Percentiles rank a stretch among this genome's conserved stretches.
Conservation (phyloP, 495 filamentous ascomycete species). For the Penicillium ochrochloron region DNA sequence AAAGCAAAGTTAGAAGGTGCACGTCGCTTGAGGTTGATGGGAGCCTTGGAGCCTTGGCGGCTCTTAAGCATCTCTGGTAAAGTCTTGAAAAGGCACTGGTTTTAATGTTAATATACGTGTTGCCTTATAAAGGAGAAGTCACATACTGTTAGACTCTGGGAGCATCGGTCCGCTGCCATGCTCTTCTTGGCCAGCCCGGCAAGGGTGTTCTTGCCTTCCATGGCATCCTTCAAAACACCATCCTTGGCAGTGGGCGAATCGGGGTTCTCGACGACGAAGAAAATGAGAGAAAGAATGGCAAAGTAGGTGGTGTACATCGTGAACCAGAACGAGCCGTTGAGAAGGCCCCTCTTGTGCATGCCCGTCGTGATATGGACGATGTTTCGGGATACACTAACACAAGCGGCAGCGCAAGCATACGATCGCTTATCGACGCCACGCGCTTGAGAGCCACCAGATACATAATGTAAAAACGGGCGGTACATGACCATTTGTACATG, state of each 20-base stretch:
- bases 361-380: slow-evolving; percentile 90
- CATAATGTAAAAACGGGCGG: slow-evolving; percentile 93
- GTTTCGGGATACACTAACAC: slow-evolving; percentile 88
- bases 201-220: slow-evolving; percentile 81
- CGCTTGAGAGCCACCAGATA: slow-evolving; percentile 69
- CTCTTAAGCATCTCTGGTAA: slow-evolving; percentile 71
- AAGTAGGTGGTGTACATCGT: slow-evolving; percentile 97
- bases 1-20: slow-evolving; percentile 36
- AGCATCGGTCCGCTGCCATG: slow-evolving; percentile 85
- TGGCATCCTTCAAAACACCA: slow-evolving; percentile 81
- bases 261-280: slow-evolving; percentile 89
- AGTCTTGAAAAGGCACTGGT: slow-evolving; percentile 75
- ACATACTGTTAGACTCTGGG: slow-evolving; percentile 71
- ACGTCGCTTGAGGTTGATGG: slow-evolving; percentile 49
- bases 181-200: slow-evolving; percentile 78
- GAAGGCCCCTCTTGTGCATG: slow-evolving; percentile 80
- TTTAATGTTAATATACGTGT: not conserved
- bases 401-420: slow-evolving; percentile 91
- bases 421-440: slow-evolving; percentile 81
- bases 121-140: slow-evolving; percentile 4
- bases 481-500: slow-evolving; percentile 97
- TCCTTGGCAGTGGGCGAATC: slow-evolving; percentile 72
- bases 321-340: slow-evolving; percentile 96
- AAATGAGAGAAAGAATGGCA: slow-evolving; percentile 85
- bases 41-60: slow-evolving; percentile 49